phyloP scores from a whole-genome alignment of 1,139 yeast species.

The Hansenula sp. region DNA sequence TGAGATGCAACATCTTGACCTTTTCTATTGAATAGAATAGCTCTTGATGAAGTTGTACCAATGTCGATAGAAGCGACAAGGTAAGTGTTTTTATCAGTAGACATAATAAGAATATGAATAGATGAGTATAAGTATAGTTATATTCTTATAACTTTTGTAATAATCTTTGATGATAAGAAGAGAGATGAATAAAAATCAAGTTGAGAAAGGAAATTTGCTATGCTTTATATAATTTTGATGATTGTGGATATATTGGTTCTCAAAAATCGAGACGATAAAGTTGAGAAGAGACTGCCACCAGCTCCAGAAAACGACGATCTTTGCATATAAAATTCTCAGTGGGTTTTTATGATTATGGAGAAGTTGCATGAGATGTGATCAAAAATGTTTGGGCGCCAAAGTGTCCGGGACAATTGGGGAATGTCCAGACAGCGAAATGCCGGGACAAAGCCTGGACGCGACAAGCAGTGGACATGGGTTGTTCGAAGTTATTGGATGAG shows the following conservation, averaged over 20 bases:
- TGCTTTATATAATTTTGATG: not conserved
- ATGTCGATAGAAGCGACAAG: constrained; percentile 77
- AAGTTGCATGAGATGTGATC: too few relatives aligned
- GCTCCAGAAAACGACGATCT: not conserved
- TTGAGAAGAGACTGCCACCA: not conserved
- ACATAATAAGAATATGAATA: not conserved
- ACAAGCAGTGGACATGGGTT: too few relatives aligned
- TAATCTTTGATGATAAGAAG: too few relatives aligned
- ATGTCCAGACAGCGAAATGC: too few relatives aligned
- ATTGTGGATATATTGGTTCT: too few relatives aligned
- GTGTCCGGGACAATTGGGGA: too few relatives aligned
- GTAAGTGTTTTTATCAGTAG: constrained; percentile 18
- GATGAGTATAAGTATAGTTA: too few relatives aligned
- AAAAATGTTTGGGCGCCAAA: too few relatives aligned
- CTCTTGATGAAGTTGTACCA: constrained; percentile 94
- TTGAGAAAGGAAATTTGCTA: not conserved
- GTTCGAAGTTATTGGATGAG: too few relatives aligned
- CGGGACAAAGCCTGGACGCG: too few relatives aligned
- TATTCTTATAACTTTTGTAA: too few relatives aligned
- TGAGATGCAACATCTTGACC: constrained; percentile 83
- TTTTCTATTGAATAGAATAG: constrained; percentile 67
- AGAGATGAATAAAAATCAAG: not conserved
- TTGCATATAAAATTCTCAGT: not conserved
- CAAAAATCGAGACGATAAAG: not conserved
- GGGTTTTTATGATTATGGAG: too few relatives aligned